Base-by-base conservation (phyloP, 352 stramenopile genomes). In the Globisporangium uncinulatum region DNA sequence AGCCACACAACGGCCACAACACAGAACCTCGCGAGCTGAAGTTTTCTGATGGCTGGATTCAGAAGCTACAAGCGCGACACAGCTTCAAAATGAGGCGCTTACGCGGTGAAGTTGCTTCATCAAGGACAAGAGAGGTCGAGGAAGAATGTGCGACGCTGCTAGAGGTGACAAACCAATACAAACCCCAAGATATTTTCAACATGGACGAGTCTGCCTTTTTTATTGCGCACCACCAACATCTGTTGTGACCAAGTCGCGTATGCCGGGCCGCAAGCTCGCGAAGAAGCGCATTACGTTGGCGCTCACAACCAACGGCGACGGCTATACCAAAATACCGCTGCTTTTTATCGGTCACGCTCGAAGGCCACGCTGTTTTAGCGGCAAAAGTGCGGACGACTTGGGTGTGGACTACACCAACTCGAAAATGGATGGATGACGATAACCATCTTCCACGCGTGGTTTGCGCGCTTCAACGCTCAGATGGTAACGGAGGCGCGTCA, bases 121-220 rank as follows among this genome's bases (percentile, higher is more conserved):
- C 42, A 47, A 47, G 19, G 17, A 3, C 42, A 10, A 20, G 42
- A 9, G 42, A 47, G 42, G 42, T 47, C 42, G 14, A 47, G 42
- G 9, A 20, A 47, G 14, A 17, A 20, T 17, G 42, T 5, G 42
- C 10, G 6, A 9, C 3, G 13, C 17, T 47, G 6, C 2, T 47
- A 47, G 42, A 47, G 19, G 42, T 47, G 42, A 47, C 42, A 9
- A 47, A 47, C 15, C n/a, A 34, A 50, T 50, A 50, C 44, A 50
- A 50, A 24, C n/a, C 20, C 10, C n/a, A 50, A 50, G 44, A 34
- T 14, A 34, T 31, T 32, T 31, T 50, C 44, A 34, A 50, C n/a
- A 34, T 32, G 44, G 44, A 50, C 19, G 19, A 31, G 44, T 7
- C 42, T 5, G 42, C 42, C 6, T 47, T 24, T n/a, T 47, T 47